Percentiles rank a stretch among this genome's conserved stretches.
Conservation (phyloP, 1,284 basidiomycete genomes). For the Heterobasidion irregulare region DNA sequence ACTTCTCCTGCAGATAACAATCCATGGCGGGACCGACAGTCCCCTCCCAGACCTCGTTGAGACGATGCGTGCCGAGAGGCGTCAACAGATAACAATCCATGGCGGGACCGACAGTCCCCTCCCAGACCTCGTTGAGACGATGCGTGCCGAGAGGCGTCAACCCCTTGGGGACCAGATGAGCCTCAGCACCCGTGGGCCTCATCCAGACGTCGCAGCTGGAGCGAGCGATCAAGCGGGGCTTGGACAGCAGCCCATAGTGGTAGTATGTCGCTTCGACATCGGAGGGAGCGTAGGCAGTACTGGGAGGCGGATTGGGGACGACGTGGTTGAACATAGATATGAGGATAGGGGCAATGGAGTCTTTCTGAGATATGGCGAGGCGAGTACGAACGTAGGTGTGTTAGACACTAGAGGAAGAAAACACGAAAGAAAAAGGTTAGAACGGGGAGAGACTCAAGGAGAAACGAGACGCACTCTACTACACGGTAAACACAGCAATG, state of each 20-base stretch:
- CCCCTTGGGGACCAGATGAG: slow-evolving; percentile 15
- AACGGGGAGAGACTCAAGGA: too few relatives aligned
- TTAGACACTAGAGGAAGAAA: too few relatives aligned
- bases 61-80: slow-evolving; percentile 14
- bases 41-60: slow-evolving; percentile 17
- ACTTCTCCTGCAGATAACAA: slow-evolving; percentile 8
- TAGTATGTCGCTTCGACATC: neutral
- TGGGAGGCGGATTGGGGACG: neutral
- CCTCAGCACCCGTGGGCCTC: slow-evolving; percentile 10
- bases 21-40: slow-evolving; percentile 10
- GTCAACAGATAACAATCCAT: slow-evolving; percentile 11
- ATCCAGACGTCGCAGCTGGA: neutral
- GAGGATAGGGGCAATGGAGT: neutral
- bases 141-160: slow-evolving; percentile 15
- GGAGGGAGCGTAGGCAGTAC: neutral
- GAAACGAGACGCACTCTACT: too few relatives aligned
- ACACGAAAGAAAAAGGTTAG: too few relatives aligned
- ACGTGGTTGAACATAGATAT: neutral
- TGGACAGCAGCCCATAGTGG: slow-evolving; percentile 1
- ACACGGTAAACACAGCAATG: too few relatives aligned
- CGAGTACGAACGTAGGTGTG: too few relatives aligned
- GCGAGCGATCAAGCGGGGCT: neutral
- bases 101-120: slow-evolving; percentile 11
- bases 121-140: slow-evolving; percentile 16
- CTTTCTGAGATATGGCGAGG: too few relatives aligned